Evolutionary conservation across 192 early-diverging fungal genomes (phyloP).

Genomic region (Gigaspora rosea): DNA sequence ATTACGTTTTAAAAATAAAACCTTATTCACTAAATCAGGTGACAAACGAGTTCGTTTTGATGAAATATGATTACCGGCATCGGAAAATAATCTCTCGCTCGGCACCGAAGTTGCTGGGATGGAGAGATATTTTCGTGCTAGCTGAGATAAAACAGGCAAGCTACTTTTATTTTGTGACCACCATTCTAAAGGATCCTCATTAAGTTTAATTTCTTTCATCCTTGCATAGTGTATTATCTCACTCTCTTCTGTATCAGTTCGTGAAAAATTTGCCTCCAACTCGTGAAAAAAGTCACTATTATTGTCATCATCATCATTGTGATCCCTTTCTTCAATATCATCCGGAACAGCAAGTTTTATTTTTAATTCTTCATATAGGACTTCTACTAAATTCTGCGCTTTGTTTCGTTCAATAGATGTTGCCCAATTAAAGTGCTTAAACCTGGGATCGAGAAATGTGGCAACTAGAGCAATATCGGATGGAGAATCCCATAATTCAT

Average conservation of each 20-base stretch:
- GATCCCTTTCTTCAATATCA: background rate
- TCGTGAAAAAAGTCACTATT: background rate
- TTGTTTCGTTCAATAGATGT: background rate
- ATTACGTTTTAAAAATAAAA: conserved; percentile 7
- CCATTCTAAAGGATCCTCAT: background rate
- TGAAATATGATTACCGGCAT: background rate
- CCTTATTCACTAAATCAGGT: background rate
- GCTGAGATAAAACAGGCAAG: background rate
- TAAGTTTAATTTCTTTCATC: background rate
- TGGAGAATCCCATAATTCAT: background rate
- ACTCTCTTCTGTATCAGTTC: background rate
- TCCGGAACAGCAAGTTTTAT: background rate
- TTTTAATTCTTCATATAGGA: background rate
- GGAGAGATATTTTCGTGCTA: background rate
- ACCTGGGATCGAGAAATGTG: background rate
- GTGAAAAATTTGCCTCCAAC: background rate
- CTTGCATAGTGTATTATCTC: background rate
- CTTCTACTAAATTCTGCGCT: background rate
- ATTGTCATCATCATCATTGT: background rate
- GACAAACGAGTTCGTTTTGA: background rate
- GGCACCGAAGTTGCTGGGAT: background rate
- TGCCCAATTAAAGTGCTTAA: background rate
- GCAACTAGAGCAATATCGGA: background rate
- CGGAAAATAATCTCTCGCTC: conserved; percentile 3
- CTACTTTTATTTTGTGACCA: background rate